A percentile compares a stretch with the other conserved stretches of the same genome.
Evolutionary conservation across 192 early-diverging fungal species (phyloP).

Genomic region (Podochytrium sp.): DNA sequence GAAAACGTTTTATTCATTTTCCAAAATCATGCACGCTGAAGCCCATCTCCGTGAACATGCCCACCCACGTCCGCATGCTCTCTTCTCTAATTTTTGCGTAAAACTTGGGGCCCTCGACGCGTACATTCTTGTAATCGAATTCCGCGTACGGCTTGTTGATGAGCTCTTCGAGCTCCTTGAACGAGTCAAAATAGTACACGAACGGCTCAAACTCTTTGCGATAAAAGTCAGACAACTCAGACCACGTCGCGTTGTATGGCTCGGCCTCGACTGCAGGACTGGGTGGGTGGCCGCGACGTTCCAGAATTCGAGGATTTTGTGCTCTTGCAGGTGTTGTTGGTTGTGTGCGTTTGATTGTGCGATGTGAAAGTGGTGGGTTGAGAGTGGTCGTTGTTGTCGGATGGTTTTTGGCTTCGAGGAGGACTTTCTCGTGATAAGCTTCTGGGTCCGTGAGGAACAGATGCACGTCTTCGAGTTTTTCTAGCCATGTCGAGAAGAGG

Average conservation of each 20-base stretch:
- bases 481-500: constrained; percentile 5
- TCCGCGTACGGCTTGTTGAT: not conserved
- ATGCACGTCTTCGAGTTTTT: constrained; percentile 18
- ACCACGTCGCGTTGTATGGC: constrained; percentile 22
- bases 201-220: constrained; percentile 23
- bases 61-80: constrained; percentile 8
- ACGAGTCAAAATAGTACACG: constrained; percentile 32
- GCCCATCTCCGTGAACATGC: constrained; percentile 10
- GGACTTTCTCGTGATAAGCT: not conserved
- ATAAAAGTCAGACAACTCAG: constrained; percentile 23
- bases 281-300: no score
- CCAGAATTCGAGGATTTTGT: no score
- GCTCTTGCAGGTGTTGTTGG: no score
- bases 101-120: constrained; percentile 12
- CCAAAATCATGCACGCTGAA: no score
- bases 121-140: constrained; percentile 24
- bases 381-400: not conserved
- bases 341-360: no score
- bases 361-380: no score
- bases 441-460: not conserved
- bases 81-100: not conserved
- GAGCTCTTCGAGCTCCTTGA: not conserved
- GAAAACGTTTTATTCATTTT: not conserved
- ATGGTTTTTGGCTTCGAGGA: not conserved
- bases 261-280: no score